A percentile compares a stretch with the other conserved stretches of the same genome.
Evolutionary conservation across 106 monocot species (phyloP).

Genomic region (Apostasia ramifera): DNA sequence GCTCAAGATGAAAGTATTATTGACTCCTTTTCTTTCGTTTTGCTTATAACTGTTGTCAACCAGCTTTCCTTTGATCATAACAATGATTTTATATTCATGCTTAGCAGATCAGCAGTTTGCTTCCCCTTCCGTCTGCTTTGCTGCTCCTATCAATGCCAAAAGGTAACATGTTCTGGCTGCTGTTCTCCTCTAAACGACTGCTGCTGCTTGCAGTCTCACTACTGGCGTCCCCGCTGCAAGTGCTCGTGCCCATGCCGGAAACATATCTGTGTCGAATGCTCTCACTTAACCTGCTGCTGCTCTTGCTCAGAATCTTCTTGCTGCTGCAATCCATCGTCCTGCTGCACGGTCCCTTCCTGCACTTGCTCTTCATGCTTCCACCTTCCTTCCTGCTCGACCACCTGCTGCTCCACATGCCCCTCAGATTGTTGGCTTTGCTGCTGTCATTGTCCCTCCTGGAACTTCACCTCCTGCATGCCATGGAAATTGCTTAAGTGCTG

Average conservation of each 20-base stretch:
- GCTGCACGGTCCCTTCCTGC: background rate
- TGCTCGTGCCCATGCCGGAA: slow-evolving; percentile 1
- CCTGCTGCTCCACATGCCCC: slow-evolving; percentile 2
- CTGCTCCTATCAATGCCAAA: slow-evolving; percentile 16
- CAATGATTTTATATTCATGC: background rate
- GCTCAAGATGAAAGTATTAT: no score
- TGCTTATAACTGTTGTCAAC: no score
- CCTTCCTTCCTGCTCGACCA: background rate
- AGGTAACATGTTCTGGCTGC: slow-evolving; percentile 2
- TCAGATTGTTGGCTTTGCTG: background rate
- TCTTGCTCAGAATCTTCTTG: background rate
- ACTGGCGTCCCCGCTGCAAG: slow-evolving; percentile 3
- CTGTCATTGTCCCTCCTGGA: slow-evolving; percentile 9
- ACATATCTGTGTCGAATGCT: slow-evolving; percentile 2
- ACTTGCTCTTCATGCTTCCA: background rate
- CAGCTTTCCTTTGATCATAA: background rate
- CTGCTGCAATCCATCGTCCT: background rate
- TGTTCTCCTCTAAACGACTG: slow-evolving; percentile 10
- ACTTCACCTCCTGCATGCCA: slow-evolving; percentile 5
- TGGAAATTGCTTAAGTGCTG: slow-evolving; percentile 13
- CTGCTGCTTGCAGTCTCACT: slow-evolving; percentile 9
- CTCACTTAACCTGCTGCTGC: background rate
- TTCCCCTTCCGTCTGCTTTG: slow-evolving; percentile 20
- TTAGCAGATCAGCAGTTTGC: slow-evolving; percentile 25
- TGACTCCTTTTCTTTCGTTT: no score